Evolutionary conservation across 2,329 filamentous ascomycete genomes (phyloP).

Genomic region (Xylaria sp.): DNA sequence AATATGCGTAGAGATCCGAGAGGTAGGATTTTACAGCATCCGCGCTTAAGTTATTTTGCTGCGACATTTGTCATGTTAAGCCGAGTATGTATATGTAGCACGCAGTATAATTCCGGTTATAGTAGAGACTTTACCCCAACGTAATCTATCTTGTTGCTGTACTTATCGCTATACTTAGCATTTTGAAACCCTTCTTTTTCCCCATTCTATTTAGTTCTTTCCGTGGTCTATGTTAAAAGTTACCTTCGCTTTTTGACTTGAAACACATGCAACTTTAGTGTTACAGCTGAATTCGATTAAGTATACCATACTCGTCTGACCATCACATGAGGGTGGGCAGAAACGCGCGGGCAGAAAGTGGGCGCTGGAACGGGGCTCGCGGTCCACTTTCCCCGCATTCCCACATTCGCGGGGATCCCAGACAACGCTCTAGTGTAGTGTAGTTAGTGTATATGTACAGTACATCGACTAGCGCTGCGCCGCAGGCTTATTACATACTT

Average conservation of each 20-base stretch:
- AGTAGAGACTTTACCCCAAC: background rate
- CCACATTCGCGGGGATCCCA: constrained; percentile 14
- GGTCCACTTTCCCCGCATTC: constrained; percentile 30
- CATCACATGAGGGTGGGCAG: constrained; percentile 19
- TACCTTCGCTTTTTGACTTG: background rate
- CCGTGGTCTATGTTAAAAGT: background rate
- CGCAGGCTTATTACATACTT: background rate
- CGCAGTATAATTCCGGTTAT: background rate
- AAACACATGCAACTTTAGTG: background rate
- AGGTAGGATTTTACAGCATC: too few relatives aligned
- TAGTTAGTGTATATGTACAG: too few relatives aligned
- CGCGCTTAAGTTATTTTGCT: background rate
- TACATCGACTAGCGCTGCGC: background rate
- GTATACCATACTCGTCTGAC: constrained; percentile 21
- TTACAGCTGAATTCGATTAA: background rate
- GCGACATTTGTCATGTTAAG: background rate
- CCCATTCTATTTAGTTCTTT: background rate
- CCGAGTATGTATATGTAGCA: background rate
- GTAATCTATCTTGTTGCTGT: background rate
- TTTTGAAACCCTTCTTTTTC: background rate
- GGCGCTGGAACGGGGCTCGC: background rate
- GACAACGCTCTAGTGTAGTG: constrained; percentile 6
- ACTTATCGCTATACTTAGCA: background rate
- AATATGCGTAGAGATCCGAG: background rate
- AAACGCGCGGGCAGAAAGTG: background rate